Evolutionary conservation across 768 basidiomycete species (phyloP).

Genomic region (Daedalea quercina): DNA sequence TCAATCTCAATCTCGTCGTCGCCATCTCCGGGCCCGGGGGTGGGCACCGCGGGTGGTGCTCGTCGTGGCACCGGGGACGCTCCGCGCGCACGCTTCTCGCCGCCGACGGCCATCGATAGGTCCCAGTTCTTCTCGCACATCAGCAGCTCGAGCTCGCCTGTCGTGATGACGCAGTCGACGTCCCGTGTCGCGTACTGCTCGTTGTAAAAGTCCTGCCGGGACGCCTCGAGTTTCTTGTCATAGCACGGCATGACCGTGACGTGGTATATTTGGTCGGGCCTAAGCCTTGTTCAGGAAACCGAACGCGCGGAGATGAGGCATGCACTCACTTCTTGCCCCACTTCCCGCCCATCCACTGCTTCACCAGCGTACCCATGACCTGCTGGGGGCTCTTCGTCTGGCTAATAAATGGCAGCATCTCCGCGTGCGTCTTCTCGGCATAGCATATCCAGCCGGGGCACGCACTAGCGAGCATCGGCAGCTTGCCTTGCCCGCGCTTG

Average conservation of each 20-base stretch:
- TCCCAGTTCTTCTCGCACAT: slow-evolving; percentile 82
- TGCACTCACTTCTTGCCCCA: slow-evolving; percentile 63
- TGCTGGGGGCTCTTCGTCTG: slow-evolving; percentile 90
- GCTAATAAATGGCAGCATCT: slow-evolving; percentile 89
- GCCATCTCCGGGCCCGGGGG: not conserved
- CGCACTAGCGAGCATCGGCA: slow-evolving; percentile 93
- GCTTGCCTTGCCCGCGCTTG: slow-evolving; percentile 29
- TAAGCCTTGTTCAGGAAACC: slow-evolving; percentile 23
- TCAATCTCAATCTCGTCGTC: slow-evolving; percentile 10
- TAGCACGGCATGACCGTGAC: slow-evolving; percentile 99
- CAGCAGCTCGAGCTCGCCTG: slow-evolving; percentile 85
- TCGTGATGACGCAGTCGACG: slow-evolving; percentile 96
- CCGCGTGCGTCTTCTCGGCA: slow-evolving; percentile 93
- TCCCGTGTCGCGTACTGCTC: slow-evolving; percentile 79
- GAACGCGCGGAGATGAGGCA: not conserved
- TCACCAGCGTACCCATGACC: slow-evolving; percentile 89
- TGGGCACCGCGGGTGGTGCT: not conserved
- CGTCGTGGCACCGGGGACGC: not conserved
- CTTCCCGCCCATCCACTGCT: slow-evolving; percentile 70
- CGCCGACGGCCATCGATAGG: slow-evolving; percentile 48
- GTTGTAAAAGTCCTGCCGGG: slow-evolving; percentile 87
- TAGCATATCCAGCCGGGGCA: slow-evolving; percentile 99
- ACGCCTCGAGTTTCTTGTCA: slow-evolving; percentile 99
- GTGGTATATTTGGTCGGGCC: slow-evolving; percentile 88
- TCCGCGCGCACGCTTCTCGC: slow-evolving; percentile 32